A percentile compares a stretch with the other conserved stretches of the same genome.
phyloP scores from a whole-genome alignment of 75 land plant species.

The Chamaecyparis obtusa region DNA sequence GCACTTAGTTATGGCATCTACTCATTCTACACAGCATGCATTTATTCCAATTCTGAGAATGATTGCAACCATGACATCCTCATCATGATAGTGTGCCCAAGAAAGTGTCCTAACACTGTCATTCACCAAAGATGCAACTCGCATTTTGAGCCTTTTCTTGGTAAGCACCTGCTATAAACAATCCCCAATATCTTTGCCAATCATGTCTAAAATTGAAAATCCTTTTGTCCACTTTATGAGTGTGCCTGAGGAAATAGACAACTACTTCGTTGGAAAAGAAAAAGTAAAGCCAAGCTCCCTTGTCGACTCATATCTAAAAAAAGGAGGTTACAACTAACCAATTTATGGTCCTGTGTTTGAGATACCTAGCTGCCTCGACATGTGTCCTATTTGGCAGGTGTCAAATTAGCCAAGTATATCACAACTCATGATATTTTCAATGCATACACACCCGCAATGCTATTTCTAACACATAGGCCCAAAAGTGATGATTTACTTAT shows the following conservation, averaged over 20 bases:
- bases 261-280: slow-evolving; percentile 72
- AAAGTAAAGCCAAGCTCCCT: slow-evolving; percentile 74
- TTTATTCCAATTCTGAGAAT: slow-evolving; percentile 95
- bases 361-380: no score
- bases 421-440: no score
- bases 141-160: slow-evolving; percentile 56
- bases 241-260: slow-evolving; percentile 59
- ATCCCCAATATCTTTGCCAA: slow-evolving; percentile 68
- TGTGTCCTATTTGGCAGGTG: no score
- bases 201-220: slow-evolving; percentile 64
- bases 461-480: no score
- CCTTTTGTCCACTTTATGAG: slow-evolving; percentile 84
- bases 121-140: slow-evolving; percentile 82
- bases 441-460: no score
- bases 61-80: slow-evolving; percentile 89
- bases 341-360: no score
- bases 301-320: no score
- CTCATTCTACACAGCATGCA: slow-evolving; percentile 90
- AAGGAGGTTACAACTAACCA: no score
- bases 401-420: no score
- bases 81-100: slow-evolving; percentile 76
- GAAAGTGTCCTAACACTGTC: slow-evolving; percentile 96
- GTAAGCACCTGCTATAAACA: slow-evolving; percentile 62
- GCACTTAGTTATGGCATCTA: slow-evolving; percentile 80
- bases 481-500: no score